Percentiles rank a stretch among this genome's conserved stretches.
phyloP scores from a whole-genome alignment of 257 asterid genomes.

The Hygrophila difformis region DNA sequence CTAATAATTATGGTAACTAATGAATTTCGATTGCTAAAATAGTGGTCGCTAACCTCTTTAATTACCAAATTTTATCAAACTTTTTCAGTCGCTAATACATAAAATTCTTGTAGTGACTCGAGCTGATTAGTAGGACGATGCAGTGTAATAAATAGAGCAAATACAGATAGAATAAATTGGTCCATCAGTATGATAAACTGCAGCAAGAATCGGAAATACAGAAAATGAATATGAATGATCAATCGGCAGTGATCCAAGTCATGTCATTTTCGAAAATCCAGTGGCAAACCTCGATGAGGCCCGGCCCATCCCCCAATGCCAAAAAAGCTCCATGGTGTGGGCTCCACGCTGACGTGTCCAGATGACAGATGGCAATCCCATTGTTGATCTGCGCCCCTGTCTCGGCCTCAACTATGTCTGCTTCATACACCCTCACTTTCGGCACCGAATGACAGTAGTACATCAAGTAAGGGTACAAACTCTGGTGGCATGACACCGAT shows the following conservation, averaged over 20 bases:
- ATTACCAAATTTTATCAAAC: too few relatives aligned
- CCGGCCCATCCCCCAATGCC: conserved; percentile 70
- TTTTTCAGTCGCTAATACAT: too few relatives aligned
- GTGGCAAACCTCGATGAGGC: conserved; percentile 80
- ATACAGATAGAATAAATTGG: too few relatives aligned
- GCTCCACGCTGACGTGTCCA: conserved; percentile 83
- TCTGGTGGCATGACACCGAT: conserved; percentile 91
- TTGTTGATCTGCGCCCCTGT: conserved; percentile 47
- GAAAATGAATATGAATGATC: background rate
- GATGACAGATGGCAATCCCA: conserved; percentile 78
- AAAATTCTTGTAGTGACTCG: too few relatives aligned
- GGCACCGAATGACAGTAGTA: conserved; percentile 90
- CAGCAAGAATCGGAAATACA: too few relatives aligned
- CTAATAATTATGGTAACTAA: too few relatives aligned
- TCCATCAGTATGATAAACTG: too few relatives aligned
- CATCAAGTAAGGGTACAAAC: conserved; percentile 64
- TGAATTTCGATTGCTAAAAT: too few relatives aligned
- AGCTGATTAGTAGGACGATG: too few relatives aligned
- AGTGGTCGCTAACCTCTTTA: too few relatives aligned
- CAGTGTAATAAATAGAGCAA: too few relatives aligned
- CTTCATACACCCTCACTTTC: conserved; percentile 64
- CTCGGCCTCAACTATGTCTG: conserved; percentile 54
- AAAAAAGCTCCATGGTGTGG: conserved; percentile 68
- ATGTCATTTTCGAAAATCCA: conserved; percentile 95
- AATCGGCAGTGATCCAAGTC: conserved; percentile 62